Evolutionary conservation across 1,139 yeast genomes (phyloP).

Genomic region (Candida buenavistaensis): DNA sequence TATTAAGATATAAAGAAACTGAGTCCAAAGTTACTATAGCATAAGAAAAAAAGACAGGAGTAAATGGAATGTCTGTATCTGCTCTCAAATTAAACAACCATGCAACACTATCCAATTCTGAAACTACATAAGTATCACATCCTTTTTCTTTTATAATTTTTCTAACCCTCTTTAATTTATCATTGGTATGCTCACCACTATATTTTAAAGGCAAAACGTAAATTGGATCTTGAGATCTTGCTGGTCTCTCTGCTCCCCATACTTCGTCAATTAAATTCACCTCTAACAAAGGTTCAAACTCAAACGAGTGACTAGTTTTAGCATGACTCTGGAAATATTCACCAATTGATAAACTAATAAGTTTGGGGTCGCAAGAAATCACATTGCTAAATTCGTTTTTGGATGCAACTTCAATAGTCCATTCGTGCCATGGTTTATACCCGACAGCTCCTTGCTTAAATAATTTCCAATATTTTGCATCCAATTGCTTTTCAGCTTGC

Average conservation of each 20-base stretch:
- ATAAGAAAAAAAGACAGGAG: slow-evolving; percentile 54
- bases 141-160: slow-evolving; percentile 20
- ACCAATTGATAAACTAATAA: slow-evolving; percentile 34
- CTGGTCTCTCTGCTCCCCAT: slow-evolving; percentile 44
- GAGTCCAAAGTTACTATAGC: slow-evolving; percentile 32
- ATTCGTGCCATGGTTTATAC: slow-evolving; percentile 39
- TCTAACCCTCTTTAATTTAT: slow-evolving; percentile 33
- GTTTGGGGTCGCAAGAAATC: slow-evolving; percentile 41
- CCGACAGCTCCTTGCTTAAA: slow-evolving; percentile 40
- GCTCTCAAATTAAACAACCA: slow-evolving; percentile 55
- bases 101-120: slow-evolving; percentile 54
- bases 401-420: slow-evolving; percentile 35
- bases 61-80: slow-evolving; percentile 44
- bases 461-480: slow-evolving; percentile 33
- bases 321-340: slow-evolving; percentile 31
- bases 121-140: slow-evolving; percentile 35
- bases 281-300: slow-evolving; percentile 32
- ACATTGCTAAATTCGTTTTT: slow-evolving; percentile 34
- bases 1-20: slow-evolving; percentile 39
- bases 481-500: slow-evolving; percentile 46
- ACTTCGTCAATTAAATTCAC: slow-evolving; percentile 39
- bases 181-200: slow-evolving; percentile 43
- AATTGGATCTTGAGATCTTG: slow-evolving; percentile 36
- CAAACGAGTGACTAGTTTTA: slow-evolving; percentile 21
- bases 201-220: slow-evolving; percentile 39